These are phyloP conservation scores for Epichloe uncinata DNA, from an alignment of 2,329 filamentous ascomycete genomes.

Conservation along the genomic window DNA sequence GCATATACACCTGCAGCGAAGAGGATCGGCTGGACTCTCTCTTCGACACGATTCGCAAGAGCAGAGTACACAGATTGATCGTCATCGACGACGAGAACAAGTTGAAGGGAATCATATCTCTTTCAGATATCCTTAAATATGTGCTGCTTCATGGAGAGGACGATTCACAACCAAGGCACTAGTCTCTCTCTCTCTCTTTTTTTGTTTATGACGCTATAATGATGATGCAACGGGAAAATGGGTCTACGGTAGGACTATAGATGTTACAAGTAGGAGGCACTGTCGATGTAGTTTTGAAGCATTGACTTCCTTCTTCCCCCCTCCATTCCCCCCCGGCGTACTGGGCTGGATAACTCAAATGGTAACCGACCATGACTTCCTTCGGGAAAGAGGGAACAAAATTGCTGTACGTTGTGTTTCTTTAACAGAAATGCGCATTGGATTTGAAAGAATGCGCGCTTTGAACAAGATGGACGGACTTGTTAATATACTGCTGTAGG, in stretches of 20 bases:
- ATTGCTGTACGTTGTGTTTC: background rate
- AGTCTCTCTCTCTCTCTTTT: too few species aligned
- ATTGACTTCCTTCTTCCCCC: background rate
- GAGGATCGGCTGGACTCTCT: slow-evolving; percentile 90
- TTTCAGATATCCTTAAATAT: slow-evolving; percentile 95
- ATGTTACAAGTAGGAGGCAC: slow-evolving; percentile 1
- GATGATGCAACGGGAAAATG: background rate
- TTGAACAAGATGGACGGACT: background rate
- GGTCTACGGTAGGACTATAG: background rate
- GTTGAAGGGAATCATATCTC: slow-evolving; percentile 77
- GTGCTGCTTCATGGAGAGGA: slow-evolving; percentile 71
- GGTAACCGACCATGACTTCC: background rate
- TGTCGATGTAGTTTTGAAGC: background rate
- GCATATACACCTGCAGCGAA: slow-evolving; percentile 90
- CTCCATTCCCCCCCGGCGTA: background rate
- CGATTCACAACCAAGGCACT: slow-evolving; percentile 19
- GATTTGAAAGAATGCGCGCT: background rate
- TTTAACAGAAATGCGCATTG: background rate
- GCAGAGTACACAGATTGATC: slow-evolving; percentile 81
- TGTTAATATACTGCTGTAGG: background rate
- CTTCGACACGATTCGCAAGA: slow-evolving; percentile 92
- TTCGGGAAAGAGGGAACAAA: background rate
- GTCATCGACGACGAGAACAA: slow-evolving; percentile 83
- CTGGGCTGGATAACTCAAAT: slow-evolving; percentile 2
- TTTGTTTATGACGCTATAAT: background rate